Base-by-base conservation (phyloP, 2,329 filamentous ascomycete species). In the Dactylellina haptotyla region DNA sequence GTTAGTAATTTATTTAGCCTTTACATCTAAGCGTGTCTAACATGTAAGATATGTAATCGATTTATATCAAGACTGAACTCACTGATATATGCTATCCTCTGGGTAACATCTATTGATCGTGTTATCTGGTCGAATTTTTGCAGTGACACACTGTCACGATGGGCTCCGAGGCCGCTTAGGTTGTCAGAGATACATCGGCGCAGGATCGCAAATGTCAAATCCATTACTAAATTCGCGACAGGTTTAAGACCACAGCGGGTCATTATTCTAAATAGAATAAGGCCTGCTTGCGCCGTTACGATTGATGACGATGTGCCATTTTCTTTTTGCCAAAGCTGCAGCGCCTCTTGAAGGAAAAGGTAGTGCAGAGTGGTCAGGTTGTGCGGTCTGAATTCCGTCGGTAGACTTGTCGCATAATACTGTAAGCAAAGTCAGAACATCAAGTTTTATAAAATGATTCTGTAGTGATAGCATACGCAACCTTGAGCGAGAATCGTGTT, bases 391-490 rank as follows among this genome's bases (percentile, higher is more conserved):
- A 18, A 6, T 46, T 23, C 41, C n/a, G 4, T 46, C 14, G 16
- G 41, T 10, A 46, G 14, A 18, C 41, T n/a, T 2, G 41, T 23
- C 41, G 18, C 18, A 23, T 23, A 46, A 20, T 46, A n/a, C 41
- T 46, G 41, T 46, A 34, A 34, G 1, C 16, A 23, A 23, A 2
- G 41, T 18, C 18, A 34, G 32, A 46, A 46, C 6, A 20, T 46
- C 10, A 46, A 18, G 12, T 46, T 23, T 46, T n/a, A 25, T 20
- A 18, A 18, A 18, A 10, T 46, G 41, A 18, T 46, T 8, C 16
- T 18, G 41, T 46, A 26, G 46, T 5, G 20, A 12, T 6, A 50
- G 14, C 46, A n/a, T 30, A 62, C 45, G n/a, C 45, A 62, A 30
- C 4, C 20, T 26, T 20, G 25, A 9, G 28, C 30, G 8, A 62